Conservation (phyloP, 148 eudicot genomes). For the Camellia granthamiana region DNA sequence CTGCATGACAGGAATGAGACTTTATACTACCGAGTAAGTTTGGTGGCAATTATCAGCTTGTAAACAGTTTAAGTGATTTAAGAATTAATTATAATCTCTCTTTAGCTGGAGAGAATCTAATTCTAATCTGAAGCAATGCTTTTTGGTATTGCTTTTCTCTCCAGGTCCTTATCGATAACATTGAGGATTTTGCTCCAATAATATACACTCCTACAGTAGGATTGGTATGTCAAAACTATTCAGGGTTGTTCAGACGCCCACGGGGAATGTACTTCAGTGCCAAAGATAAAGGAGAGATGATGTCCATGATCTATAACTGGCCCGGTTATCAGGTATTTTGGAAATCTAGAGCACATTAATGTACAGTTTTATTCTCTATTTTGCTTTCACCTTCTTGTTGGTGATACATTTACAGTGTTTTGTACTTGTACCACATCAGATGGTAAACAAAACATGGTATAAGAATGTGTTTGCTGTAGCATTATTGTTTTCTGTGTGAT, state of each 20-base stretch:
- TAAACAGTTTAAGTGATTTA: background rate
- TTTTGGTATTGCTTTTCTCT: slow-evolving; percentile 23
- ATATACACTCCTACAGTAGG: slow-evolving; percentile 99
- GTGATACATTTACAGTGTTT: background rate
- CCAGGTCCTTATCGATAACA: slow-evolving; percentile 93
- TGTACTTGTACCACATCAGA: background rate
- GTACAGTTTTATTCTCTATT: background rate
- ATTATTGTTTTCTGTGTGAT: background rate
- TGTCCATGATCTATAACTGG: slow-evolving; percentile 96
- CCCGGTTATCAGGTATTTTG: slow-evolving; percentile 67
- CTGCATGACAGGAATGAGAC: slow-evolving; percentile 97
- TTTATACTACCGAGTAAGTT: slow-evolving; percentile 85
- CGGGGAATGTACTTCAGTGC: slow-evolving; percentile 99
- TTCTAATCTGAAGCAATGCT: slow-evolving; percentile 18
- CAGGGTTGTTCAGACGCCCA: slow-evolving; percentile 97
- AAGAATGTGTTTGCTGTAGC: too few species aligned
- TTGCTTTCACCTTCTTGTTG: background rate
- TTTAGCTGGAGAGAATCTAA: slow-evolving; percentile 5
- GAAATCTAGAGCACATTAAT: background rate
- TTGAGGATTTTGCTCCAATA: slow-evolving; percentile 71
- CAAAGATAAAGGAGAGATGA: slow-evolving; percentile 98
- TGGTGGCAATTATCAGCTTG: slow-evolving; percentile 13
- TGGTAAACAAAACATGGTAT: too few species aligned
- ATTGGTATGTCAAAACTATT: slow-evolving; percentile 96
- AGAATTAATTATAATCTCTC: background rate